Conservation (phyloP, 2,329 filamentous ascomycete species). For the Aspergillus neoniger region DNA sequence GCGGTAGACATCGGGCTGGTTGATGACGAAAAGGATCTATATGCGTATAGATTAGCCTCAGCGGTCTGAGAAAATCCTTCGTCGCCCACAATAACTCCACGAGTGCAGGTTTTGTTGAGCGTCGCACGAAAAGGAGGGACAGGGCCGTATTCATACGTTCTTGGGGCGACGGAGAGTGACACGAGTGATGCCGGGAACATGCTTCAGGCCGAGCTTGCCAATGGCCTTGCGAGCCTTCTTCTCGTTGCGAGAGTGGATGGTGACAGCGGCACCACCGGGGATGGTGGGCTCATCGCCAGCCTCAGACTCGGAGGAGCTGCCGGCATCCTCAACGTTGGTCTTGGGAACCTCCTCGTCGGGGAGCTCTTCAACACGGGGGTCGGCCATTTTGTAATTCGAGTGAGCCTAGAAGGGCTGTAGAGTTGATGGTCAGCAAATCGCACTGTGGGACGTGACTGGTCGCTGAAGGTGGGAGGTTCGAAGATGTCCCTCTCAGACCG, state of each 20-base stretch:
- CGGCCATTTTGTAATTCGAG: slow-evolving; percentile 71
- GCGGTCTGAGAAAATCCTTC: background rate
- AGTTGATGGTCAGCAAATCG: slow-evolving; percentile 24
- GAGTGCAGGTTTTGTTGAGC: slow-evolving; percentile 5
- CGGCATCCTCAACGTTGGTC: slow-evolving; percentile 73
- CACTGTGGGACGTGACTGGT: slow-evolving; percentile 15
- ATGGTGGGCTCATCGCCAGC: slow-evolving; percentile 62
- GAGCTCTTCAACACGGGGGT: slow-evolving; percentile 97
- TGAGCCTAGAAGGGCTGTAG: slow-evolving; percentile 24
- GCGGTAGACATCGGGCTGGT: slow-evolving; percentile 99
- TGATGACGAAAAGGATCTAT: slow-evolving; percentile 99
- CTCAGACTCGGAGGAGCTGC: slow-evolving; percentile 53
- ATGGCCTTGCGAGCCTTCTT: slow-evolving; percentile 99
- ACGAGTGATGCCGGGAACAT: slow-evolving; percentile 94
- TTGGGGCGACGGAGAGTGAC: slow-evolving; percentile 98
- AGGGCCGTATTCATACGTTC: slow-evolving; percentile 69
- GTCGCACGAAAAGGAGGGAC: slow-evolving; percentile 17
- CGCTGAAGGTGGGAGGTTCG: slow-evolving; percentile 18
- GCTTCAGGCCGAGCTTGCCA: slow-evolving; percentile 95
- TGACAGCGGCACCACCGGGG: slow-evolving; percentile 82
- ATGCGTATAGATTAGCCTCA: slow-evolving; percentile 23
- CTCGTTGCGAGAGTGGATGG: slow-evolving; percentile 98
- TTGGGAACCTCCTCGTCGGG: slow-evolving; percentile 84
- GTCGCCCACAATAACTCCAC: background rate
- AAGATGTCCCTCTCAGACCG: slow-evolving; percentile 25